Base-by-base conservation (phyloP, 768 basidiomycete genomes). In the Xerocomellus chrysenteron region DNA sequence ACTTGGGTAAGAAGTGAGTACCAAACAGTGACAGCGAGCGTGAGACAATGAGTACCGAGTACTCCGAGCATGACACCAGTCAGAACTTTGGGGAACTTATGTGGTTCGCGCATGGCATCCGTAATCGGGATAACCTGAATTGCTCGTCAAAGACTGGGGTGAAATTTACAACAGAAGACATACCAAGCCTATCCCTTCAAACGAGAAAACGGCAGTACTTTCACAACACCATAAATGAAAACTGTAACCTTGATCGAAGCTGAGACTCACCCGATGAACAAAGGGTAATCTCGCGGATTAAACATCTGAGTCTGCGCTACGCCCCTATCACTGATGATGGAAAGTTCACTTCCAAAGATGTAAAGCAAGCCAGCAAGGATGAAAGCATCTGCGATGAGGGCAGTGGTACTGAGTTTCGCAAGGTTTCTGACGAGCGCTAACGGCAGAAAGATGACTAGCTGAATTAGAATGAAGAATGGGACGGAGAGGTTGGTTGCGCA, bases 151-250 rank as follows among this genome's bases (percentile, higher is more conserved):
- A 44, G 47, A 24, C 12, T 28, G 26, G 7, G 42, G 32, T 28
- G 13, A 6, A 36, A 28, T 36, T 26, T 17, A 13, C n/a, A 43
- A 41, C 19, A 28, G 28, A 30, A 32, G 51, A 71, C 84, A 62
- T 62, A 90, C 88, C 73, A 98, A 76, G 47, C 96, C 97, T 62
- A 99, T 93, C 10, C 96, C 96, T 73, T 99, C 96, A 64, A 98
- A 99, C 1, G 97, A 93, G 73, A 98, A 98, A 32, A 98, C 96
- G 4, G 97, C 96, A 24, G 97, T 98, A 9, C 94, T 93, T 63
- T 61, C 28, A 43, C 58, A 28, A 59, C 37, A 17, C 28, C 16
- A 54, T 58, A 6, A 61, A 46, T 46, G 5, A 26, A 55, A 47
- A 36, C 30, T 8, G 44, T 35, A 30, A 43, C 47, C 41, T 26